Conservation (phyloP, 768 basidiomycete species). For the Suillus paluster region DNA sequence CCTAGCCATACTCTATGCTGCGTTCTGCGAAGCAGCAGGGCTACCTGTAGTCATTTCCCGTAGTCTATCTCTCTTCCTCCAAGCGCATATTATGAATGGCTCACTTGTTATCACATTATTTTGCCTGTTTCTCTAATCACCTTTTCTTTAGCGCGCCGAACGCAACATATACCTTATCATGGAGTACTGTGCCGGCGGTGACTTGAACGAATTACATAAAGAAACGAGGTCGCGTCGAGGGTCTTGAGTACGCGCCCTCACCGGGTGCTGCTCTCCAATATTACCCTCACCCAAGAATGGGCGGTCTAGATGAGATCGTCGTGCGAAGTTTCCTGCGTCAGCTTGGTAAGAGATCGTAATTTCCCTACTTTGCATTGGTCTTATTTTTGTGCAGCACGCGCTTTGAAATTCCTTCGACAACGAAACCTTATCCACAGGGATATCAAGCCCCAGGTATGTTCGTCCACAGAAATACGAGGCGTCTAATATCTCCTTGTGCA, state of each 20-base stretch:
- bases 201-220: conserved; percentile 97
- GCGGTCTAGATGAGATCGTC: conserved; percentile 89
- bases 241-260: conserved; percentile 78
- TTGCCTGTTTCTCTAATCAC: conserved; percentile 10
- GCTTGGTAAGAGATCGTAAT: conserved; percentile 57
- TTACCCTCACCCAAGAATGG: conserved; percentile 89
- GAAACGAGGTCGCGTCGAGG: conserved; percentile 92
- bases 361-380: neutral
- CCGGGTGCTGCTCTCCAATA: conserved; percentile 75
- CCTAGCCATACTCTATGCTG: neutral
- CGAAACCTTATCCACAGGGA: conserved; percentile 94
- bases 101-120: neutral
- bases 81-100: neutral
- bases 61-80: neutral
- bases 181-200: conserved; percentile 96
- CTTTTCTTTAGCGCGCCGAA: conserved; percentile 60
- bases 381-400: conserved; percentile 62
- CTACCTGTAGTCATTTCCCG: neutral
- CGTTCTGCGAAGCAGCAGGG: neutral
- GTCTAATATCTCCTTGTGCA: conserved; percentile 13
- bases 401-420: conserved; percentile 88
- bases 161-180: conserved; percentile 92
- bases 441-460: conserved; percentile 87
- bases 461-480: neutral
- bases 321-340: conserved; percentile 93